These are phyloP conservation scores for Aspergillus nomiae DNA, from an alignment of 2,329 filamentous ascomycete species.

Conservation along the genomic window DNA sequence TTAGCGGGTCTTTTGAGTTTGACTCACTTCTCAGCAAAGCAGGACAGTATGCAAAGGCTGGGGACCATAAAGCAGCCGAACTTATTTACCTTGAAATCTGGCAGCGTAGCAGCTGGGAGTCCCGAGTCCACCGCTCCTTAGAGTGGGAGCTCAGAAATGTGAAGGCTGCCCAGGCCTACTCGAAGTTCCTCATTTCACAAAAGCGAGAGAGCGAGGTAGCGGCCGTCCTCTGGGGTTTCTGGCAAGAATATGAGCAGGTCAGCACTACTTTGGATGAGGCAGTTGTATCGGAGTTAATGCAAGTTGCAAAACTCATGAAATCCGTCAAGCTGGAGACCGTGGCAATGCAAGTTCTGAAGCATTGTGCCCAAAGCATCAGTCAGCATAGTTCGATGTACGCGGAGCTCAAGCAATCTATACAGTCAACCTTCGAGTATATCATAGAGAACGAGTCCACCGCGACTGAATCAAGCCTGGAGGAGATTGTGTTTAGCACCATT, in stretches of 20 bases:
- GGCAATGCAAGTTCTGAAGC: constrained; percentile 53
- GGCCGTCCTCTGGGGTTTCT: constrained; percentile 49
- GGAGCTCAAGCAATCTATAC: constrained; percentile 48
- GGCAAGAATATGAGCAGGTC: constrained; percentile 53
- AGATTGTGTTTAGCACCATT: constrained; percentile 48
- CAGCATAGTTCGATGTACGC: constrained; percentile 37
- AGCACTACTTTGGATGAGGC: constrained; percentile 40
- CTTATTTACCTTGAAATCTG: constrained; percentile 53
- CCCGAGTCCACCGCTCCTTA: constrained; percentile 43
- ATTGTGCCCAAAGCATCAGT: constrained; percentile 41
- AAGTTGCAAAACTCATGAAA: constrained; percentile 50
- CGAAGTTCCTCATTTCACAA: constrained; percentile 49
- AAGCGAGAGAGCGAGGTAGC: constrained; percentile 49
- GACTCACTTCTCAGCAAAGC: constrained; percentile 41
- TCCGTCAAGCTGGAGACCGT: constrained; percentile 47
- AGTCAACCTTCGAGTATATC: constrained; percentile 46
- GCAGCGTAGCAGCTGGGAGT: constrained; percentile 53
- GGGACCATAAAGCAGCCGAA: constrained; percentile 44
- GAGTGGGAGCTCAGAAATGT: constrained; percentile 54
- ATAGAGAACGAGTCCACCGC: constrained; percentile 41
- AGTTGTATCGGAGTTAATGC: constrained; percentile 38
- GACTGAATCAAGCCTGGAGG: constrained; percentile 47
- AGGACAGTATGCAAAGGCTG: constrained; percentile 37
- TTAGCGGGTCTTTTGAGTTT: constrained; percentile 30
- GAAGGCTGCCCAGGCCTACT: constrained; percentile 49